A percentile compares a stretch with the other conserved stretches of the same genome.
phyloP scores from a whole-genome alignment of 495 filamentous ascomycete genomes.

The Zalerion maritima region DNA sequence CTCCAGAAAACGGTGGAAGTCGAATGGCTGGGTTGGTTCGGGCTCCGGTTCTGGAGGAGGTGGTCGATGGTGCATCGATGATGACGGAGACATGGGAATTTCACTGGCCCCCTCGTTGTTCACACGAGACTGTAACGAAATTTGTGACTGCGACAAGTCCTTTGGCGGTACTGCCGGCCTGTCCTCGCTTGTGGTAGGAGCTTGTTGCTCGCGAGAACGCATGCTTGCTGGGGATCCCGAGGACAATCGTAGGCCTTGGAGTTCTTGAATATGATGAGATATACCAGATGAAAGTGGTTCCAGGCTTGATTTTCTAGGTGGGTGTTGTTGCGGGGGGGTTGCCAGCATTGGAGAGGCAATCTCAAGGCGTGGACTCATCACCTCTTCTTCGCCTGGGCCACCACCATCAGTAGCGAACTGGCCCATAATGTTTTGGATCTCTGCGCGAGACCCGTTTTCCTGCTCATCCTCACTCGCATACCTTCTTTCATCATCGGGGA shows the following conservation, averaged over 20 bases:
- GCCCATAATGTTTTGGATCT: slow-evolving; percentile 95
- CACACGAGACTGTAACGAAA: too few species aligned
- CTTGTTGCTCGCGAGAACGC: slow-evolving; percentile 22
- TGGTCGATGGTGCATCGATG: slow-evolving; percentile 47
- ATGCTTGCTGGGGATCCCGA: slow-evolving; percentile 19
- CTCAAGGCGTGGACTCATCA: slow-evolving; percentile 69
- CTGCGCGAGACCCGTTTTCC: slow-evolving; percentile 58
- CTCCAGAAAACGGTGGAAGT: slow-evolving; percentile 94
- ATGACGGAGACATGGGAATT: slow-evolving; percentile 32
- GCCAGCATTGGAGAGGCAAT: slow-evolving; percentile 54
- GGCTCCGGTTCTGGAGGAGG: slow-evolving; percentile 77
- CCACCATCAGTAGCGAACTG: slow-evolving; percentile 56
- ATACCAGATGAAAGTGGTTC: slow-evolving; percentile 45
- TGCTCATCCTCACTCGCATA: slow-evolving; percentile 39
- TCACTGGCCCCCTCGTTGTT: slow-evolving; percentile 11
- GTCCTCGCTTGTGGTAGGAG: slow-evolving; percentile 28
- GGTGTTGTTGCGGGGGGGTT: slow-evolving; percentile 46
- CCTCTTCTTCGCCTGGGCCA: slow-evolving; percentile 53
- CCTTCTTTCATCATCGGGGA: slow-evolving; percentile 36
- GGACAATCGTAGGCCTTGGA: slow-evolving; percentile 30
- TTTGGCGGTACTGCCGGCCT: slow-evolving; percentile 38
- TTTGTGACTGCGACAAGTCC: slow-evolving; percentile 25
- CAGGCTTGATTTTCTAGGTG: slow-evolving; percentile 71
- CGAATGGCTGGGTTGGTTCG: slow-evolving; percentile 80
- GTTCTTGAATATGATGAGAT: slow-evolving; percentile 28